Evolutionary conservation across 139 green algal species (phyloP).

Genomic region (Marvania coccoides): DNA sequence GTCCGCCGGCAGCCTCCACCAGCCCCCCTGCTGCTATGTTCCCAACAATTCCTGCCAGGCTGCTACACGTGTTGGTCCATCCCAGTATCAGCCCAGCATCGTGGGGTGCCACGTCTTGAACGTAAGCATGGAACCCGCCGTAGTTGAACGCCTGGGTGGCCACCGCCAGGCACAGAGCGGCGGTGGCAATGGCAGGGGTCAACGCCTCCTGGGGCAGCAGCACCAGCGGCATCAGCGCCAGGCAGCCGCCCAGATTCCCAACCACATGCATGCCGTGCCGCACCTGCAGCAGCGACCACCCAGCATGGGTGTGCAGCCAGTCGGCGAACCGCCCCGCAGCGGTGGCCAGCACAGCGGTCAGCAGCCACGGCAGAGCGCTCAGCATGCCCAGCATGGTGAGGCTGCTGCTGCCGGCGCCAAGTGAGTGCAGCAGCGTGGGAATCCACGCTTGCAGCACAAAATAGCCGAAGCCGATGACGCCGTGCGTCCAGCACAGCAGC

Average conservation of each 20-base stretch:
- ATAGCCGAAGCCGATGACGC: slow-evolving; percentile 57
- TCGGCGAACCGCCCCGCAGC: slow-evolving; percentile 20
- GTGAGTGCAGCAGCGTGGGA: slow-evolving; percentile 44
- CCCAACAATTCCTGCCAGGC: slow-evolving; percentile 45
- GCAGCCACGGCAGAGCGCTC: slow-evolving; percentile 52
- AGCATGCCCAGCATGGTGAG: slow-evolving; percentile 33
- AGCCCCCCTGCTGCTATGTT: slow-evolving; percentile 55
- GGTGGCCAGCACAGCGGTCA: slow-evolving; percentile 15
- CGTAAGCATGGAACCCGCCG: slow-evolving; percentile 61
- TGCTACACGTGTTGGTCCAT: slow-evolving; percentile 65
- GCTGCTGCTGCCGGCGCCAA: slow-evolving; percentile 25
- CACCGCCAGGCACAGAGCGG: slow-evolving; percentile 13
- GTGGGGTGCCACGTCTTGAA: slow-evolving; percentile 46
- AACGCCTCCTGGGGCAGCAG: background rate
- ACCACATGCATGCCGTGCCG: slow-evolving; percentile 38
- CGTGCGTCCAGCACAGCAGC: slow-evolving; percentile 44
- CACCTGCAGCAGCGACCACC: slow-evolving; percentile 23
- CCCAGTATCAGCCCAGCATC: slow-evolving; percentile 49
- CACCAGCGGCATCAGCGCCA: slow-evolving; percentile 39
- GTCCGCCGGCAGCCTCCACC: background rate
- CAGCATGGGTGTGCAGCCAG: slow-evolving; percentile 12
- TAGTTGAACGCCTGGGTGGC: slow-evolving; percentile 54
- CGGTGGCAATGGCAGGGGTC: background rate
- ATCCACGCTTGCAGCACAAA: slow-evolving; percentile 53
- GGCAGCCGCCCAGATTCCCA: slow-evolving; percentile 39